A percentile compares a stretch with the other conserved stretches of the same genome.
Evolutionary conservation across 352 stramenopile genomes (phyloP).

Genomic region (Phytophthora citricola): DNA sequence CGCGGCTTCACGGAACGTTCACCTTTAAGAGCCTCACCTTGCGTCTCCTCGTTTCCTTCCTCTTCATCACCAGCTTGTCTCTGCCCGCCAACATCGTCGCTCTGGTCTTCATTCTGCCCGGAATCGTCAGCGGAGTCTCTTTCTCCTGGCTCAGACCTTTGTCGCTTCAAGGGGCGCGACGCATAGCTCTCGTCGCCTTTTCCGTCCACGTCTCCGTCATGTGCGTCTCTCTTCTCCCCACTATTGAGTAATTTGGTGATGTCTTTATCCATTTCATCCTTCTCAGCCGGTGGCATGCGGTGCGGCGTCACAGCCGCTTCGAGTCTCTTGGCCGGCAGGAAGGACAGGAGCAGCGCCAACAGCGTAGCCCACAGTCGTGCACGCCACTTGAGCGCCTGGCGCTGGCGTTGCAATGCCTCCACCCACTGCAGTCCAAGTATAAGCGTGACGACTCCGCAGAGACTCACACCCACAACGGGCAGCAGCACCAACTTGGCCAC

Average conservation of each 20-base stretch:
- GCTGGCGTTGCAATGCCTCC: conserved; percentile 50
- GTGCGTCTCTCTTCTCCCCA: conserved; percentile 22
- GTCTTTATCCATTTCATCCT: conserved; percentile 8
- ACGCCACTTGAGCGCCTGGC: conserved; percentile 25
- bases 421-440: conserved; percentile 67
- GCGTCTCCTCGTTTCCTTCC: conserved; percentile 9
- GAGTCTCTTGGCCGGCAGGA: conserved; percentile 32
- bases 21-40: not conserved
- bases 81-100: not conserved
- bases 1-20: conserved; percentile 8
- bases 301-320: conserved; percentile 15
- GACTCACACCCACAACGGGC: conserved; percentile 64
- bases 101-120: conserved; percentile 1
- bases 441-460: conserved; percentile 64
- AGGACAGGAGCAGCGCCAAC: conserved; percentile 18
- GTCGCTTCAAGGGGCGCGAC: conserved; percentile 45
- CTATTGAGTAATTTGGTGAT: conserved; percentile 15
- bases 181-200: conserved; percentile 28
- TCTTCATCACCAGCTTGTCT: conserved; percentile 14
- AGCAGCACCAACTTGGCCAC: conserved; percentile 66
- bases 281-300: not conserved
- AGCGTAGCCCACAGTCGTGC: conserved; percentile 22
- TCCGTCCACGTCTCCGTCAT: conserved; percentile 14
- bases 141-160: conserved; percentile 29
- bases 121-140: not conserved